Percentiles rank a stretch among this genome's conserved stretches.
Conservation (phyloP, 257 asterid species). For the Salvia rosmarinus region DNA sequence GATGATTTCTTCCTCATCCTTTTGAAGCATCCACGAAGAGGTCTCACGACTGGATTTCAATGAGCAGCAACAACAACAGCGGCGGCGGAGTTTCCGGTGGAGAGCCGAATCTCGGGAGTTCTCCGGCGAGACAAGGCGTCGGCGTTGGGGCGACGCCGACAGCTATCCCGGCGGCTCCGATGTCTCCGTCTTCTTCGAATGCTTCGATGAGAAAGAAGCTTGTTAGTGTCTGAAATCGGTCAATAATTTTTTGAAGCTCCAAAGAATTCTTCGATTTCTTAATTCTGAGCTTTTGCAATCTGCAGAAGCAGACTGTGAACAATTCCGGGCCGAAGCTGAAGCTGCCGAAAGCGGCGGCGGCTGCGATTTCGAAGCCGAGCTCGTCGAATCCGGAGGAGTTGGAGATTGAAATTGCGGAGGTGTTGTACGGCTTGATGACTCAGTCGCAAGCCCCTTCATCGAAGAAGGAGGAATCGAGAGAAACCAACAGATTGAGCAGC, state of each 20-base stretch:
- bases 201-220: conserved; percentile 71
- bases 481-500: conserved; percentile 58
- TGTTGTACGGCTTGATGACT: conserved; percentile 77
- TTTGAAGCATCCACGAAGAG: conserved; percentile 77
- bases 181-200: conserved; percentile 83
- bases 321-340: conserved; percentile 58
- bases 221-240: conserved; percentile 49
- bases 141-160: conserved; percentile 41
- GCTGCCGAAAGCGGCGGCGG: conserved; percentile 65
- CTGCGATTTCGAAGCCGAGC: conserved; percentile 46
- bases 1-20: conserved; percentile 20
- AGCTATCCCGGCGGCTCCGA: conserved; percentile 60
- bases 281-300: conserved; percentile 15
- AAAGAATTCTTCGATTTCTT: neutral
- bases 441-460: conserved; percentile 75
- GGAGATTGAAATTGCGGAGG: conserved; percentile 97
- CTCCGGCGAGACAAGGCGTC: conserved; percentile 64
- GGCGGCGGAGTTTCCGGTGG: conserved; percentile 50
- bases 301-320: conserved; percentile 59
- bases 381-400: conserved; percentile 84
- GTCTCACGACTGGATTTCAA: conserved; percentile 83
- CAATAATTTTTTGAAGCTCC: neutral
- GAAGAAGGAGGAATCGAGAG: conserved; percentile 72
- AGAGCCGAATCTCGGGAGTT: conserved; percentile 57
- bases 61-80: conserved; percentile 51